These are phyloP conservation scores for Brachypodium distachyon DNA, from an alignment of 202 grass and related monocot genomes.

Conservation along the genomic window DNA sequence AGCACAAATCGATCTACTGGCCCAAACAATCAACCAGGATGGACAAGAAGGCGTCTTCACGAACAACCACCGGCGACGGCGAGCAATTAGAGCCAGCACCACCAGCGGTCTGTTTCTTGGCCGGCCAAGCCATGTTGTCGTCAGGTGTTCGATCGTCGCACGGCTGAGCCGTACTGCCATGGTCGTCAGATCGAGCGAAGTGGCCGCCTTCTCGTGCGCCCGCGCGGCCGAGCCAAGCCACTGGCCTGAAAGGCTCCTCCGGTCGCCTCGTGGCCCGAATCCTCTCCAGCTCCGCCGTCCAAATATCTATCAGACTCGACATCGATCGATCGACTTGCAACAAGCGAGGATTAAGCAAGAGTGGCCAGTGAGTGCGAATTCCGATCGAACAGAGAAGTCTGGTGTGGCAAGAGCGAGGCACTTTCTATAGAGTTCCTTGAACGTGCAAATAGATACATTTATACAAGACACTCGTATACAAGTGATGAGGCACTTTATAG, in stretches of 20 bases:
- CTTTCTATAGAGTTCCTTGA: background rate
- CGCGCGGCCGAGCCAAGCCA: background rate
- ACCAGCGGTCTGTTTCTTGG: background rate
- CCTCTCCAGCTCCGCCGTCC: conserved; percentile 46
- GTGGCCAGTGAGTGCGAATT: background rate
- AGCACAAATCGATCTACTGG: conserved; percentile 26
- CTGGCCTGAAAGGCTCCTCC: background rate
- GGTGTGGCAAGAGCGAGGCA: background rate
- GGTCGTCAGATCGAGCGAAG: background rate
- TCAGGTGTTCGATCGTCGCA: background rate
- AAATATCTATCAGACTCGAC: conserved; percentile 74
- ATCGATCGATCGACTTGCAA: conserved; percentile 3
- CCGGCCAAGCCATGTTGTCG: background rate
- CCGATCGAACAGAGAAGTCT: background rate
- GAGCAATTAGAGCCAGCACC: background rate
- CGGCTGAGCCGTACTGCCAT: background rate
- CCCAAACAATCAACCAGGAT: conserved; percentile 68
- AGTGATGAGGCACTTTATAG: background rate
- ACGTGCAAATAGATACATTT: background rate
- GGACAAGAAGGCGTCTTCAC: conserved; percentile 34
- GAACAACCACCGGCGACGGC: conserved; percentile 4
- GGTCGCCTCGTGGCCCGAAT: background rate
- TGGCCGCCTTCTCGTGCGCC: background rate
- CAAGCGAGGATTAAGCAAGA: background rate
- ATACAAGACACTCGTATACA: no score